Evolutionary conservation across 2,329 filamentous ascomycete species (phyloP).

Genomic region (Chrysoporthe puriensis): DNA sequence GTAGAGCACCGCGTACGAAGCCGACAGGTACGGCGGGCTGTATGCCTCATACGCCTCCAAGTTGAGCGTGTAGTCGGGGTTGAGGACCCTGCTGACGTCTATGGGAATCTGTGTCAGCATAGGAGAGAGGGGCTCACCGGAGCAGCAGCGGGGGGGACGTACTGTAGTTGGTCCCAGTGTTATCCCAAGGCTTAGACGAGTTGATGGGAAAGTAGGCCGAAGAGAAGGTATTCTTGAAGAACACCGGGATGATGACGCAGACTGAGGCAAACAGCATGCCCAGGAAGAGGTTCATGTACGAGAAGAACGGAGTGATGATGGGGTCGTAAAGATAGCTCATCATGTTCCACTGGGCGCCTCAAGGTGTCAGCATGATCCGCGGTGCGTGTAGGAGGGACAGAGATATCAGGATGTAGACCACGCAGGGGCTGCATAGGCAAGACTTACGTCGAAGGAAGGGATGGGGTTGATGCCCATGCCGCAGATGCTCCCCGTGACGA

Average conservation of each 20-base stretch:
- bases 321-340: constrained; percentile 34
- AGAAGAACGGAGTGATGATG: constrained; percentile 54
- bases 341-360: constrained; percentile 20
- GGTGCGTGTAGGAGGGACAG: too few species aligned
- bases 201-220: constrained; percentile 54
- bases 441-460: constrained; percentile 48
- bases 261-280: constrained; percentile 59
- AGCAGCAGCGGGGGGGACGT: constrained; percentile 33
- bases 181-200: constrained; percentile 55
- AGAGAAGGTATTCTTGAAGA: constrained; percentile 17
- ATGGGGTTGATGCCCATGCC: constrained; percentile 42
- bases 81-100: constrained; percentile 18
- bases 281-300: constrained; percentile 64
- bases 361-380: neutral
- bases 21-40: constrained; percentile 33
- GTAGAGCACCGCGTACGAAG: constrained; percentile 43
- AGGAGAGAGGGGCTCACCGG: neutral
- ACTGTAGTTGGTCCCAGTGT: constrained; percentile 52
- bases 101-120: neutral
- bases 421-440: constrained; percentile 28
- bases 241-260: constrained; percentile 50
- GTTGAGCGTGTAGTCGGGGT: constrained; percentile 29
- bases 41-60: constrained; percentile 34
- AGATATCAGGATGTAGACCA: constrained; percentile 19
- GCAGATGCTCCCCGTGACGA: constrained; percentile 39